phyloP scores from a whole-genome alignment of 2,329 filamentous ascomycete species.

The Trichoderma asperellum region DNA sequence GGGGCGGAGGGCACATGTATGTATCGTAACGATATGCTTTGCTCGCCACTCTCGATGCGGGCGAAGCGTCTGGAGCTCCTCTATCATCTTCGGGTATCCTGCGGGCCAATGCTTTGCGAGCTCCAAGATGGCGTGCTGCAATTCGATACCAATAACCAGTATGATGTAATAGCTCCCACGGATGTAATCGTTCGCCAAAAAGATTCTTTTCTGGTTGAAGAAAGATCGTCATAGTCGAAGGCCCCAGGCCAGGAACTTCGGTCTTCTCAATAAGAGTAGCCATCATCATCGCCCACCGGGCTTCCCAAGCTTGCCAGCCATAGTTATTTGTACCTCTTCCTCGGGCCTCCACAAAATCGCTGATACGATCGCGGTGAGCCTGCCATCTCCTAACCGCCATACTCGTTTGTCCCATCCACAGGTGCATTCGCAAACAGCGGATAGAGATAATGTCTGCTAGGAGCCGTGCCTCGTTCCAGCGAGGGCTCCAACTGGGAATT shows the following conservation, averaged over 20 bases:
- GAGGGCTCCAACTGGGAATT: slow-evolving; percentile 85
- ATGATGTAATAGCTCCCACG: slow-evolving; percentile 68
- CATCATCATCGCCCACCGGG: slow-evolving; percentile 69
- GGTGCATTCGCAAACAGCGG: slow-evolving; percentile 77
- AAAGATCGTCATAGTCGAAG: slow-evolving; percentile 51
- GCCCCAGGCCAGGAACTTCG: slow-evolving; percentile 54
- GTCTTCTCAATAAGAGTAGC: slow-evolving; percentile 61
- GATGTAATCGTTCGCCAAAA: slow-evolving; percentile 60
- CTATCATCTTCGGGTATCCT: slow-evolving; percentile 63
- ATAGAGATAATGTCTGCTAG: slow-evolving; percentile 81
- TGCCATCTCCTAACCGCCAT: slow-evolving; percentile 81
- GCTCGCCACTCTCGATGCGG: slow-evolving; percentile 51
- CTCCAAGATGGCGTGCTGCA: slow-evolving; percentile 60
- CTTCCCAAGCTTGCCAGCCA: slow-evolving; percentile 93
- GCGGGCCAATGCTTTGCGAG: slow-evolving; percentile 57
- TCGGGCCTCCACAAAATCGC: slow-evolving; percentile 77
- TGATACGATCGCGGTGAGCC: slow-evolving; percentile 72
- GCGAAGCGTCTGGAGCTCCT: slow-evolving; percentile 52
- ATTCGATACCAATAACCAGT: slow-evolving; percentile 68
- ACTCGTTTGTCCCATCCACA: slow-evolving; percentile 80
- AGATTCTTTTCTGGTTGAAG: slow-evolving; percentile 62
- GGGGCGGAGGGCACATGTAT: slow-evolving; percentile 67
- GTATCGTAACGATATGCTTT: slow-evolving; percentile 63
- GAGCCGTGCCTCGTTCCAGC: slow-evolving; percentile 92
- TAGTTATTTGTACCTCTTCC: slow-evolving; percentile 88